Base-by-base conservation (phyloP, 352 stramenopile species). In the Pythium biforme region DNA sequence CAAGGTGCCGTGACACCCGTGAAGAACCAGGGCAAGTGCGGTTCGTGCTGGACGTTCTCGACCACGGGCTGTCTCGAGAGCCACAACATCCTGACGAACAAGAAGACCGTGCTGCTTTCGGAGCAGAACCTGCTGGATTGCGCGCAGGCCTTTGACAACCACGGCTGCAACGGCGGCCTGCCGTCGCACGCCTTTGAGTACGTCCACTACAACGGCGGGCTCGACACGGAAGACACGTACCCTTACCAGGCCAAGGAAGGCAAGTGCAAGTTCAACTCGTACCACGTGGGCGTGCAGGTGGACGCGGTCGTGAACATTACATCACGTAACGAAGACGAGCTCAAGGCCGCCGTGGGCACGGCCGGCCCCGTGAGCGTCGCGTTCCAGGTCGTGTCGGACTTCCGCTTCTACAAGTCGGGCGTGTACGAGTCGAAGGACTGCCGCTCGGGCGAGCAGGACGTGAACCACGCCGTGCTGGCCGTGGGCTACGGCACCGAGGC, bases 31-130 rank as follows among this genome's bases (percentile, higher is more conserved):
- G 97, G 96, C 55, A 84, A 92, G 34, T 99, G 97, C 74, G 97
- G 97, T 52, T 98, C 94, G 46, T 99, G 97, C 83, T 99, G 97
- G 97, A 95, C 96, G 15, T 99, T 99, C 81, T 99, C 96, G 19
- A 96, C 97, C 12, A 99, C 97, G 15, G 98, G 97, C 17, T 92
- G 92, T 39, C 91, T 99, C 50, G 98, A 99, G 83, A 98, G 96
- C 62, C 94, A 97, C 71, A 76, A 98, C 61, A 98, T 95, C 70
- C 79, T 99, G 43, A 94, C 96, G 60, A 97, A 90, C 60, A 90
- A 89, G 20, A 77, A 96, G 64, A 89, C 98, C 10, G 77, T 94
- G 14, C 79, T 92, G 61, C 81, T 99, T 27, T 99, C 93, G 56
- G 97, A 99, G 79, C 97, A 99, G 76, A 95, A 99, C 64, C 81